phyloP scores from a whole-genome alignment of 345 rosid species.

The Eucalyptus polyanthemos region DNA sequence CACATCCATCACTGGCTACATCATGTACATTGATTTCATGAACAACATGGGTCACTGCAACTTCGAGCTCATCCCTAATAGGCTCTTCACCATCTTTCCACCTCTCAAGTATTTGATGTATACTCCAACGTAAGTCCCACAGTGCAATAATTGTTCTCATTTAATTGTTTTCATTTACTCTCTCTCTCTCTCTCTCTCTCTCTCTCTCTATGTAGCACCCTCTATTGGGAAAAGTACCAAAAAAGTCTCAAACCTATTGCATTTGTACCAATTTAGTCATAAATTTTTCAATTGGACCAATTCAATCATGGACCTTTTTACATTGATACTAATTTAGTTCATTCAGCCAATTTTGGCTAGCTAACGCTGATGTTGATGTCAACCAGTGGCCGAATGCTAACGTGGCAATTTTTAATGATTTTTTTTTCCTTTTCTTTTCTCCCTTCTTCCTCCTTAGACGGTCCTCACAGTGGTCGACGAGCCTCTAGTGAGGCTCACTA shows the following conservation, averaged over 20 bases:
- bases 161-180: not conserved
- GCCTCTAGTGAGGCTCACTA: too few species aligned
- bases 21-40: conserved; percentile 21
- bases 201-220: not conserved
- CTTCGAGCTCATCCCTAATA: conserved; percentile 35
- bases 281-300: too few species aligned
- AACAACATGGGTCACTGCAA: conserved; percentile 56
- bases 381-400: accelerated
- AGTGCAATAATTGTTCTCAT: not conserved
- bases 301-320: too few species aligned
- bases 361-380: accelerated
- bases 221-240: too few species aligned
- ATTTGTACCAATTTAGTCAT: too few species aligned
- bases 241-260: too few species aligned
- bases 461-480: accelerated
- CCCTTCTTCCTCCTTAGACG: too few species aligned
- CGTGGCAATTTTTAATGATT: too few species aligned
- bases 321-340: too few species aligned
- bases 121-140: conserved; percentile 37
- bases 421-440: too few species aligned
- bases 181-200: not conserved
- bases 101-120: conserved; percentile 40
- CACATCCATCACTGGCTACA: not conserved
- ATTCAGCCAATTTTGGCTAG: accelerated
- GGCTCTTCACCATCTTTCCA: conserved; percentile 24